These are phyloP conservation scores for Colletotrichum phormii DNA, from an alignment of 2,329 filamentous ascomycete species.

Conservation along the genomic window DNA sequence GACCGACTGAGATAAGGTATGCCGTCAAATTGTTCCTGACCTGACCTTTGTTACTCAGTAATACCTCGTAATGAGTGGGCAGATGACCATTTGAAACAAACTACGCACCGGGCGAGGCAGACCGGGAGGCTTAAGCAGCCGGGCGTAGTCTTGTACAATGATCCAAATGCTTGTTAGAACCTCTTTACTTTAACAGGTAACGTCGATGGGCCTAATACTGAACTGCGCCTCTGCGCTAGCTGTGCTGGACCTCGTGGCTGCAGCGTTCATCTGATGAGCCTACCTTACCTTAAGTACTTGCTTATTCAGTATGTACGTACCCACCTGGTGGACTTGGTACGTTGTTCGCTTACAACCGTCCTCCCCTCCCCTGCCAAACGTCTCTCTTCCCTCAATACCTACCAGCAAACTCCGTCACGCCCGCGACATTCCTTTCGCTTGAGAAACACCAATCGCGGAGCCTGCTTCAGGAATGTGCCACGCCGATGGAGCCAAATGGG, in stretches of 20 bases:
- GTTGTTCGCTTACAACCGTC: background rate
- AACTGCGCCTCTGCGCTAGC: constrained; percentile 29
- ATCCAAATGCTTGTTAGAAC: background rate
- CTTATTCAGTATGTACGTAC: constrained; percentile 10
- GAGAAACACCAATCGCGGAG: constrained; percentile 21
- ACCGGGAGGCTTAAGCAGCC: constrained; percentile 1
- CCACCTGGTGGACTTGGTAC: background rate
- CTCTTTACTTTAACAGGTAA: constrained; percentile 1
- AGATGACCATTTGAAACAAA: background rate
- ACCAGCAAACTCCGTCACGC: background rate
- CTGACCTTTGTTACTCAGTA: background rate
- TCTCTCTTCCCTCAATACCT: background rate
- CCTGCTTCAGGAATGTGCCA: constrained; percentile 26
- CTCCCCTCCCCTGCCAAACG: background rate
- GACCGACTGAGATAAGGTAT: constrained; percentile 10
- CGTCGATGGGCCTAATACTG: background rate
- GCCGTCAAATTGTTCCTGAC: too few relatives aligned
- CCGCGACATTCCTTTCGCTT: constrained; percentile 15
- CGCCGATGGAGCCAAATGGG: constrained; percentile 12
- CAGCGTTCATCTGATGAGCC: constrained; percentile 3
- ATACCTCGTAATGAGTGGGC: background rate
- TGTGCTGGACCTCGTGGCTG: background rate
- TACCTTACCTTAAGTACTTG: background rate
- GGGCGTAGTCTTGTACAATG: background rate
- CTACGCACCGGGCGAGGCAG: constrained; percentile 9